phyloP scores from a whole-genome alignment of 352 stramenopile genomes.

The Globisporangium viniferum region DNA sequence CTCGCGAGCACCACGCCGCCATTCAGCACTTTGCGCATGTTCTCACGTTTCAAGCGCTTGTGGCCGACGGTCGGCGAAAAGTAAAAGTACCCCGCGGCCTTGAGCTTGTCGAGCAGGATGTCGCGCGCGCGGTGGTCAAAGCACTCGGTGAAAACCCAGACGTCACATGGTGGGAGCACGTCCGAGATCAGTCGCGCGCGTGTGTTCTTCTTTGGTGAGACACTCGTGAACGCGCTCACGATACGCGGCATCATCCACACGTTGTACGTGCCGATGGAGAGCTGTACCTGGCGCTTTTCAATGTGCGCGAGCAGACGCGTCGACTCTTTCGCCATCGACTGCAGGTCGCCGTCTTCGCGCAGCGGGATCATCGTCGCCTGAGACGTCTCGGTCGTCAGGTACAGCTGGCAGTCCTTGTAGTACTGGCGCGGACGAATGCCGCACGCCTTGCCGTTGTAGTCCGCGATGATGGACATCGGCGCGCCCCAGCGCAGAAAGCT shows the following conservation, averaged over 20 bases:
- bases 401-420: constrained; percentile 74
- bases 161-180: constrained; percentile 56
- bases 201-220: constrained; percentile 76
- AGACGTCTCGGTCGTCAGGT: constrained; percentile 64
- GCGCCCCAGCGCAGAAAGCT: constrained; percentile 60
- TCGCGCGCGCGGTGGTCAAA: constrained; percentile 71
- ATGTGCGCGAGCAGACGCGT: constrained; percentile 58
- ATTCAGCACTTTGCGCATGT: constrained; percentile 72
- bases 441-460: constrained; percentile 50
- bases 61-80: constrained; percentile 70
- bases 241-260: constrained; percentile 85
- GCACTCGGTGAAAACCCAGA: constrained; percentile 79
- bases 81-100: constrained; percentile 63
- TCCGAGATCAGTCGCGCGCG: constrained; percentile 68
- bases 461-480: constrained; percentile 55
- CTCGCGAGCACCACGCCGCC: constrained; percentile 65
- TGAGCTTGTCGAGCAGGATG: constrained; percentile 62
- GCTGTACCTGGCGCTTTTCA: constrained; percentile 46
- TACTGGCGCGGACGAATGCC: constrained; percentile 69
- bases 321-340: constrained; percentile 69
- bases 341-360: constrained; percentile 59
- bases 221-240: constrained; percentile 64
- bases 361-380: constrained; percentile 62
- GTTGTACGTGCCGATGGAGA: constrained; percentile 75
- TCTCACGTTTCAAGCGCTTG: constrained; percentile 56